These are phyloP conservation scores for Peterozyma xylosa DNA, from an alignment of 805 yeast species.

Conservation along the genomic window DNA sequence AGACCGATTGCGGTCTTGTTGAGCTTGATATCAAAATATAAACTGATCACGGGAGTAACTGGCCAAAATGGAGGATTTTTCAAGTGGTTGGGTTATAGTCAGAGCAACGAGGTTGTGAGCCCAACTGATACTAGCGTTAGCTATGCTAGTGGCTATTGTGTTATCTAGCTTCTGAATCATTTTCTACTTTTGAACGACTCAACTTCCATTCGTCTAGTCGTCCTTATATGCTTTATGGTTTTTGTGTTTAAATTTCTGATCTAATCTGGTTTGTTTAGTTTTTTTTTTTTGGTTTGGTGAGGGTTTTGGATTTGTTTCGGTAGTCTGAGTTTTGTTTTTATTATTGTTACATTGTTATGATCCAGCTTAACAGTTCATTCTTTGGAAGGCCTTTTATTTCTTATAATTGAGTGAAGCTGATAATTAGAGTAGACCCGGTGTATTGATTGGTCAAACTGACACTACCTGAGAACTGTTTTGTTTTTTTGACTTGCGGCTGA, in stretches of 20 bases:
- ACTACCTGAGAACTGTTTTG: no score
- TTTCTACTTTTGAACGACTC: neutral
- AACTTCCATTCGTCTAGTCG: neutral
- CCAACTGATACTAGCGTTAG: slow-evolving; percentile 76
- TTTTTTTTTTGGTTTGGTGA: neutral
- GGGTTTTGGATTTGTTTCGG: no score
- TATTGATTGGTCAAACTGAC: no score
- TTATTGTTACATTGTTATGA: no score
- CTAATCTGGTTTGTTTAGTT: neutral
- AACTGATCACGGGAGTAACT: slow-evolving; percentile 11
- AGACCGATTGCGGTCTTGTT: slow-evolving; percentile 68
- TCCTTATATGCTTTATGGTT: neutral
- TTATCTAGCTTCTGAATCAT: neutral
- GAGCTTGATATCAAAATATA: slow-evolving; percentile 35
- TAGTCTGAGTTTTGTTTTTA: no score
- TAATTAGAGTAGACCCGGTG: no score
- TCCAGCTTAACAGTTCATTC: no score
- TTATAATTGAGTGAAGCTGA: no score
- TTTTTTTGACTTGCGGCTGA: no score
- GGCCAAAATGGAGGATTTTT: slow-evolving; percentile 26
- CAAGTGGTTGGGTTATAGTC: slow-evolving; percentile 74
- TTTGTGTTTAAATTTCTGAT: neutral
- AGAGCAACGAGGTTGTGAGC: slow-evolving; percentile 49
- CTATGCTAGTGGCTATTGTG: slow-evolving; percentile 68
- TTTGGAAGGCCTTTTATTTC: no score